A percentile compares a stretch with the other conserved stretches of the same genome.
Evolutionary conservation across 2,329 filamentous ascomycete species (phyloP).

Genomic region (Chaetomium globosum): DNA sequence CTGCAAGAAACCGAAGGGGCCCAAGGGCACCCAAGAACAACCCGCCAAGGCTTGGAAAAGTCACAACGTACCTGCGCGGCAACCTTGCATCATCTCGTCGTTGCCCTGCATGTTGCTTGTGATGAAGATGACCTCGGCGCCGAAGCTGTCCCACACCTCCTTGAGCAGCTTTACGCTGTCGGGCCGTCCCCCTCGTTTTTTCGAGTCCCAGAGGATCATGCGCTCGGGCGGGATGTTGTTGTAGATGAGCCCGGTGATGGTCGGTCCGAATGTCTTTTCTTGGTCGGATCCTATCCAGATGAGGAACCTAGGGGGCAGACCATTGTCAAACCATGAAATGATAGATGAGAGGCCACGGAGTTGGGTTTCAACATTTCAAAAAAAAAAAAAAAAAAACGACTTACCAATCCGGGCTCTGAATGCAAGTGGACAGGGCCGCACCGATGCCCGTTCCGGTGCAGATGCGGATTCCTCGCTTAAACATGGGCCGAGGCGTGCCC

Average conservation of each 20-base stretch:
- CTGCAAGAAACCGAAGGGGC: not conserved
- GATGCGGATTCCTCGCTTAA: conserved; percentile 47
- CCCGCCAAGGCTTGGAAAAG: not conserved
- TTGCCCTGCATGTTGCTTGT: conserved; percentile 48
- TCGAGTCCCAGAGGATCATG: conserved; percentile 49
- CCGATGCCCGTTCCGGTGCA: conserved; percentile 49
- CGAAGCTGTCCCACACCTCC: conserved; percentile 46
- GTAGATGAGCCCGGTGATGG: conserved; percentile 45
- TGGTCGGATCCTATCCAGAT: conserved; percentile 50
- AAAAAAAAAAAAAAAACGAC: not conserved
- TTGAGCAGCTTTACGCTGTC: conserved; percentile 45
- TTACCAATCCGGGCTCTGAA: conserved; percentile 46
- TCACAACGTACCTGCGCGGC: conserved; percentile 42
- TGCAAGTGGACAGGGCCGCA: conserved; percentile 47
- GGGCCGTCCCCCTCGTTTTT: conserved; percentile 46
- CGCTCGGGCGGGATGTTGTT: conserved; percentile 47
- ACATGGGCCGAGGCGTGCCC: conserved; percentile 49
- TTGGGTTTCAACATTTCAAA: not conserved
- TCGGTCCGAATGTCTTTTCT: conserved; percentile 47
- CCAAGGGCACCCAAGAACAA: no score
- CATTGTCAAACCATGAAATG: not conserved
- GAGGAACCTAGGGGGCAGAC: conserved; percentile 41
- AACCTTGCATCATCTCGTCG: conserved; percentile 50
- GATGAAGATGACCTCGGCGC: conserved; percentile 49
- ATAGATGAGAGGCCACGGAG: no score